A percentile compares a stretch with the other conserved stretches of the same genome.
Conservation (phyloP, 2,329 filamentous ascomycete genomes). For the Elsinoe perseae region DNA sequence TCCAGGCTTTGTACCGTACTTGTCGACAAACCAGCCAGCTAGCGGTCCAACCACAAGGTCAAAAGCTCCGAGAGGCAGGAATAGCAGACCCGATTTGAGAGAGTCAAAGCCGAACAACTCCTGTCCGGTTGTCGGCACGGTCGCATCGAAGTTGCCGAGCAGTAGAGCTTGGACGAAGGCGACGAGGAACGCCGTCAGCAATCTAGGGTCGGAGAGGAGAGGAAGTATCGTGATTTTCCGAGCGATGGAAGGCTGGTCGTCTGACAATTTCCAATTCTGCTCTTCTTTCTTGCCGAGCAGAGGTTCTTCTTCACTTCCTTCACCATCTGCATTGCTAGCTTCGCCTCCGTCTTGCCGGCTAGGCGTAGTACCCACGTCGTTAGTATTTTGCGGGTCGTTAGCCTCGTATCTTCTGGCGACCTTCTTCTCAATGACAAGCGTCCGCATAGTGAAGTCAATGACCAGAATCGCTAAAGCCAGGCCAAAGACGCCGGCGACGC, state of each 20-base stretch:
- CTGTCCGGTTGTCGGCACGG: slow-evolving; percentile 38
- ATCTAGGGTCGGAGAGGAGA: slow-evolving; percentile 34
- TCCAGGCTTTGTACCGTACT: slow-evolving; percentile 38
- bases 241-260: slow-evolving; percentile 35
- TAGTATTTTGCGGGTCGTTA: slow-evolving; percentile 23
- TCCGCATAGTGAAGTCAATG: slow-evolving; percentile 53
- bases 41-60: slow-evolving; percentile 41
- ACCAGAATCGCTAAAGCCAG: slow-evolving; percentile 47
- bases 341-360: slow-evolving; percentile 20
- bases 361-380: slow-evolving; percentile 17
- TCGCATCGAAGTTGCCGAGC: slow-evolving; percentile 41
- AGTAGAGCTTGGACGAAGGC: slow-evolving; percentile 39
- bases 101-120: slow-evolving; percentile 40
- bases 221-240: slow-evolving; percentile 43
- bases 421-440: slow-evolving; percentile 57
- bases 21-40: slow-evolving; percentile 42
- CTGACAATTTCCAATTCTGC: slow-evolving; percentile 37
- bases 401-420: slow-evolving; percentile 41
- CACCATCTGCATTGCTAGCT: slow-evolving; percentile 21
- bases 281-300: slow-evolving; percentile 33
- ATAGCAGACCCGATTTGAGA: slow-evolving; percentile 39
- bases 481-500: slow-evolving; percentile 52
- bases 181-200: slow-evolving; percentile 35
- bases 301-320: slow-evolving; percentile 29
- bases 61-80: slow-evolving; percentile 38